phyloP scores from a whole-genome alignment of 1,284 basidiomycete genomes.

The Moesziomyces parantarcticus region DNA sequence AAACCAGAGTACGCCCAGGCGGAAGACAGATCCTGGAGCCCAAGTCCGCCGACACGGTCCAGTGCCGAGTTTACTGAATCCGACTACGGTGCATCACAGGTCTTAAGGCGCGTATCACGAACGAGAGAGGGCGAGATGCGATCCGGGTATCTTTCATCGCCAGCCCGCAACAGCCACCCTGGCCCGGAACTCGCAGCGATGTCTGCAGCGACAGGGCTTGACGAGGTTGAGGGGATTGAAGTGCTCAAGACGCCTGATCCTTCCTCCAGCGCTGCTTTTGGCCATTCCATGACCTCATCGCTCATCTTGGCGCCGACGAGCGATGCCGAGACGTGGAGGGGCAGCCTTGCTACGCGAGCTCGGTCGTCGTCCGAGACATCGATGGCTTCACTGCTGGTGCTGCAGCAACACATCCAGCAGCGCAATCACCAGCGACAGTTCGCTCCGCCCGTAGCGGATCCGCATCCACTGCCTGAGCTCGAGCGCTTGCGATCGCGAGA shows the following conservation, averaged over 20 bases:
- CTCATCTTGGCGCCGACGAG: not conserved
- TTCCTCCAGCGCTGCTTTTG: not conserved
- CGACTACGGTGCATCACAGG: not conserved
- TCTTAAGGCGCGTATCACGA: constrained; percentile 12
- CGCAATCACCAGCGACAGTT: constrained; percentile 6
- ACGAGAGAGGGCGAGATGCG: constrained; percentile 18
- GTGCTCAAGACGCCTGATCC: constrained; percentile 15
- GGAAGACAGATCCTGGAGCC: not conserved
- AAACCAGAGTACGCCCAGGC: not conserved
- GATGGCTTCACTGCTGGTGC: constrained; percentile 15
- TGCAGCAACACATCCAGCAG: constrained; percentile 30
- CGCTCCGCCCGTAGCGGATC: constrained; percentile 8
- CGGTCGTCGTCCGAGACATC: constrained; percentile 8
- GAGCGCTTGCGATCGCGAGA: not conserved
- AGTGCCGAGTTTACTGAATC: not conserved
- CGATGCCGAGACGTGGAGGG: not conserved
- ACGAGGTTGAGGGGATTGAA: not conserved
- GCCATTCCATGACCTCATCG: not conserved
- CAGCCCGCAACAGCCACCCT: not conserved
- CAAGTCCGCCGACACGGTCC: not conserved
- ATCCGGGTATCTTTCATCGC: constrained; percentile 5
- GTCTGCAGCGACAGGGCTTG: not conserved
- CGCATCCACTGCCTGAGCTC: constrained; percentile 3
- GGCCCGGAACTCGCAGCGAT: not conserved
- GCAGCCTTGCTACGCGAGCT: not conserved